Base-by-base conservation (phyloP, 2,329 filamentous ascomycete species). In the Exophiala alcalophila region DNA sequence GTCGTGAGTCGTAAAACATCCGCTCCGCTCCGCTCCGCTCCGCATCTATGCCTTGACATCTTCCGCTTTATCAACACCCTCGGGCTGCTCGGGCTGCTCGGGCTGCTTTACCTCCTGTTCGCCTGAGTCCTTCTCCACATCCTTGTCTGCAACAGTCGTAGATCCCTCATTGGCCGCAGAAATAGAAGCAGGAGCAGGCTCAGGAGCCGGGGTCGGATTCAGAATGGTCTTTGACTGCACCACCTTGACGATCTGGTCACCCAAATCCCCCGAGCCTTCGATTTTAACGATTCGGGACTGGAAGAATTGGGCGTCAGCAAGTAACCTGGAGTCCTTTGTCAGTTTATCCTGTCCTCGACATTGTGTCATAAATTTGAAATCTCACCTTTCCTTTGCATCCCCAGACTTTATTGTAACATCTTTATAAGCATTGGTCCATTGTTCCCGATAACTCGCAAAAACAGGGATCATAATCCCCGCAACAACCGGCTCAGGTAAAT, bases 391-490 rank as follows among this genome's bases (percentile, higher is more conserved):
- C 56, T 83, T 81, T 3, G 86, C 88, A 37, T 69, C 68, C 52
- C 80, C 75, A 5, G 80, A 87, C 63, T 76, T 79, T 15, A 88
- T 72, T 19, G 73, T 69, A 15, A 83, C 77, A 27, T 80, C 80
- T 29, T 74, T 68, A 54, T 92, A 82, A 8, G 83, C 83, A 52
- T 76, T 77, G 12, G 83, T 81, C 62, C 92, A 82, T 58, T 91
- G 85, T 43, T 86, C 82, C 57, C 80, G 81, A 63, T 95, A 95
- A 61, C 79, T 87, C 25, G 76, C 72, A 63, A 94, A 94, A 1
- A 96, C 88, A 1, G 86, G 84, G 14, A 74, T 70, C 86, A 95
- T 94, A 57, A 96, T 94, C 68, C 86, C 80, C 40, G 77, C 74
- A 2, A 94, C 82, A 1, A 84, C 83, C 40, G 77, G 74, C 51